These are phyloP conservation scores for Penicillium malachiteum DNA, from an alignment of 495 filamentous ascomycete species.

Conservation along the genomic window DNA sequence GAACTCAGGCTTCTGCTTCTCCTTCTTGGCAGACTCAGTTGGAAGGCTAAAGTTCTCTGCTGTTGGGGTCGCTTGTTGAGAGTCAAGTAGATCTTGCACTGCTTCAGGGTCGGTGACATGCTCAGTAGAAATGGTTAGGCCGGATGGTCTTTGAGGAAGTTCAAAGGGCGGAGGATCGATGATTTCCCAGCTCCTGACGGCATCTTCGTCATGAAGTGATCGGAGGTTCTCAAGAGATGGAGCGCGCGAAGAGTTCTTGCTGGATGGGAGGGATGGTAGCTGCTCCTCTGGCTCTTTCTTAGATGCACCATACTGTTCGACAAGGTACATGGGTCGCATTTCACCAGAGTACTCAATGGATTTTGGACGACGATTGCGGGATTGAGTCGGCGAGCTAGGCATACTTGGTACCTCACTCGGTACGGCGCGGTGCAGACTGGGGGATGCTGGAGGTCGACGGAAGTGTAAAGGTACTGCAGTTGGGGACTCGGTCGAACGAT, in stretches of 20 bases:
- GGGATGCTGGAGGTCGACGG: slow-evolving; percentile 46
- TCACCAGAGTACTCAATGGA: slow-evolving; percentile 50
- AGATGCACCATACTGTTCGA: slow-evolving; percentile 43
- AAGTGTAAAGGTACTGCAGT: slow-evolving; percentile 53
- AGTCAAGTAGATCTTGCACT: slow-evolving; percentile 22
- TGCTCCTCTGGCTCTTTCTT: slow-evolving; percentile 42
- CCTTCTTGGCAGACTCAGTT: slow-evolving; percentile 19
- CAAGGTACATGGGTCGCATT: slow-evolving; percentile 50
- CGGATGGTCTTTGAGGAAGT: slow-evolving; percentile 16
- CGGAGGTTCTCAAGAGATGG: slow-evolving; percentile 46
- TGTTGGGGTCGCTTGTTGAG: slow-evolving; percentile 29
- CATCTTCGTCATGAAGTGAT: slow-evolving; percentile 28
- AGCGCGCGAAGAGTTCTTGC: slow-evolving; percentile 44
- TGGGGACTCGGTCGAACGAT: slow-evolving; percentile 40
- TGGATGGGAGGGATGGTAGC: slow-evolving; percentile 51
- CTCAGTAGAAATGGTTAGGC: slow-evolving; percentile 23
- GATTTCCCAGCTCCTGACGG: slow-evolving; percentile 32
- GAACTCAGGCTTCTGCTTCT: slow-evolving; percentile 44
- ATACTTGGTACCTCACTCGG: slow-evolving; percentile 29
- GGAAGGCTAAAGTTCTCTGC: slow-evolving; percentile 14
- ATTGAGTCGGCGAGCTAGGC: slow-evolving; percentile 28
- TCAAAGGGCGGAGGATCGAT: slow-evolving; percentile 24
- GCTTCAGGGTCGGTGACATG: slow-evolving; percentile 10
- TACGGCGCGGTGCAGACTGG: slow-evolving; percentile 32
- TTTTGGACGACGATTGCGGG: slow-evolving; percentile 39